A percentile compares a stretch with the other conserved stretches of the same genome.
Evolutionary conservation across 345 rosid species (phyloP).

Genomic region (Salix dunnii): DNA sequence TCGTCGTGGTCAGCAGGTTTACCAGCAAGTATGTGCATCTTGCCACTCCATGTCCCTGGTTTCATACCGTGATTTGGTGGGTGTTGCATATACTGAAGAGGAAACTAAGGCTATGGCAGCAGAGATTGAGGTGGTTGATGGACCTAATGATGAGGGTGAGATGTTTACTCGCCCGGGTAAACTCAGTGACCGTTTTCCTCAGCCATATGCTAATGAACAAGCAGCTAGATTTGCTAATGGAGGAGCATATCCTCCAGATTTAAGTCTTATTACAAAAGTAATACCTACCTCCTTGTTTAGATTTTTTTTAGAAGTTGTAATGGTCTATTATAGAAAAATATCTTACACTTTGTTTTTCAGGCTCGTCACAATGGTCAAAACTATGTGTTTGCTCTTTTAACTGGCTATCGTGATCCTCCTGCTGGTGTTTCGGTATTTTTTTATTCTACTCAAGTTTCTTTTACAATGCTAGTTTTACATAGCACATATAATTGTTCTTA

Average conservation of each 20-base stretch:
- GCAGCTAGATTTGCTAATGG: slow-evolving; percentile 99
- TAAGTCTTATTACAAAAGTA: slow-evolving; percentile 97
- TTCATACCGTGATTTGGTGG: slow-evolving; percentile 92
- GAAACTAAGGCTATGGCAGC: slow-evolving; percentile 99
- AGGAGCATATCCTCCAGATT: slow-evolving; percentile 99
- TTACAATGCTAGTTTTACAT: neutral
- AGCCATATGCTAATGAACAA: slow-evolving; percentile 83
- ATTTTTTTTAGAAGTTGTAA: slow-evolving; percentile 2
- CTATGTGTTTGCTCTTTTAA: slow-evolving; percentile 90
- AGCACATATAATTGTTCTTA: neutral
- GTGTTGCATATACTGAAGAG: slow-evolving; percentile 98
- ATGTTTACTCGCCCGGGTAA: slow-evolving; percentile 98
- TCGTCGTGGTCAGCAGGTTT: slow-evolving; percentile 99
- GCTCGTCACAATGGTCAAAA: slow-evolving; percentile 99
- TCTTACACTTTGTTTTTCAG: slow-evolving; percentile 36
- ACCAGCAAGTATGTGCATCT: slow-evolving; percentile 97
- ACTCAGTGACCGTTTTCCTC: slow-evolving; percentile 93
- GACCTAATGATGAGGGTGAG: slow-evolving; percentile 99
- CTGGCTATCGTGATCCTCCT: slow-evolving; percentile 99
- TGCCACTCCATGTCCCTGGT: slow-evolving; percentile 97
- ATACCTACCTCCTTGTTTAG: slow-evolving; percentile 16
- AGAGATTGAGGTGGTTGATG: slow-evolving; percentile 95
- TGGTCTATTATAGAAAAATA: neutral
- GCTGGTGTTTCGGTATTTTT: slow-evolving; percentile 79
- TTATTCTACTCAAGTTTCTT: slow-evolving; percentile 14